Percentiles rank a stretch among this genome's conserved stretches.
Conservation (phyloP, 352 stramenopile genomes). For the Phytophthora lateralis region DNA sequence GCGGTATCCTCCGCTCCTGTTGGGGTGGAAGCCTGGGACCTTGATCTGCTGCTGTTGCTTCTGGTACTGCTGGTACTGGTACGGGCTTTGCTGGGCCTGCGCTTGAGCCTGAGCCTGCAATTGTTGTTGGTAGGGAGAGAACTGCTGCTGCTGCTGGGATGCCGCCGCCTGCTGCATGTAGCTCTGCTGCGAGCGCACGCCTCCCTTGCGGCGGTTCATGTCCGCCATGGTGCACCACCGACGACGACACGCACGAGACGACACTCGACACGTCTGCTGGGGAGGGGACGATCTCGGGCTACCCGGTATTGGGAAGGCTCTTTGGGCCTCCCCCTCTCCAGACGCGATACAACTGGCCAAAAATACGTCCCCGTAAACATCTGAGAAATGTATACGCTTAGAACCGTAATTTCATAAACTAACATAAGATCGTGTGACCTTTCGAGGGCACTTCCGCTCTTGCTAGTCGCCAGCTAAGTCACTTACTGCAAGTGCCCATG, state of each 20-base stretch:
- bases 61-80: slow-evolving; percentile 50
- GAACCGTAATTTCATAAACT: background rate
- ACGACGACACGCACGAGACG: slow-evolving; percentile 22
- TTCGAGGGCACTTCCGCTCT: slow-evolving; percentile 20
- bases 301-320: slow-evolving; percentile 2
- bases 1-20: slow-evolving; percentile 31
- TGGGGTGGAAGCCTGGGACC: slow-evolving; percentile 31
- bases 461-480: slow-evolving; percentile 4
- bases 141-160: slow-evolving; percentile 30
- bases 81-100: slow-evolving; percentile 42
- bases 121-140: slow-evolving; percentile 48
- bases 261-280: slow-evolving; percentile 13
- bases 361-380: background rate
- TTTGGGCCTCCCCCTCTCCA: background rate
- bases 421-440: slow-evolving; percentile 23
- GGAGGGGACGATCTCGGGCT: background rate
- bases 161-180: slow-evolving; percentile 46
- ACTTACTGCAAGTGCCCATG: slow-evolving; percentile 16
- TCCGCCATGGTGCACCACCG: slow-evolving; percentile 42
- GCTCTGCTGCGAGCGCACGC: slow-evolving; percentile 49
- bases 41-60: slow-evolving; percentile 46
- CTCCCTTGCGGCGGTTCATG: slow-evolving; percentile 51
- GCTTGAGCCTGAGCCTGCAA: slow-evolving; percentile 36
- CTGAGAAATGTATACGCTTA: slow-evolving; percentile 20
- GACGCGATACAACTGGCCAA: slow-evolving; percentile 2